These are phyloP conservation scores for Candolleomyces aberdarensis DNA, from an alignment of 768 basidiomycete species.

Conservation along the genomic window DNA sequence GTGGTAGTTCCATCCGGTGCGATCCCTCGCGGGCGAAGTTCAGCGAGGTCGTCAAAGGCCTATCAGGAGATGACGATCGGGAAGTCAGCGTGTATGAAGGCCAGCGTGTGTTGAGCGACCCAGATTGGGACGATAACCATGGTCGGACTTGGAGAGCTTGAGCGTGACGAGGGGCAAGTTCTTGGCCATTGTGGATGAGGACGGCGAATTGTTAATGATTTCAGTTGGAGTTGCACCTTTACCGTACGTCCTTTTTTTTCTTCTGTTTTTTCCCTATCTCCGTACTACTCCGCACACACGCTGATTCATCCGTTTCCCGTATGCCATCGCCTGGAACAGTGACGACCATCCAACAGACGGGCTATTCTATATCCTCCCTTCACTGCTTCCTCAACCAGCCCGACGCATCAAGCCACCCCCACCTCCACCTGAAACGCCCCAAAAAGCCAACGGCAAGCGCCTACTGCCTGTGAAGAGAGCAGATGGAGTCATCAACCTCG, in stretches of 20 bases:
- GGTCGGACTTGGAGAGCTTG: conserved; percentile 79
- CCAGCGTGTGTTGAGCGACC: conserved; percentile 82
- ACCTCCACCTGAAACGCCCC: conserved; percentile 40
- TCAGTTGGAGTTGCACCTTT: conserved; percentile 64
- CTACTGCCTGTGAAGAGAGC: conserved; percentile 52
- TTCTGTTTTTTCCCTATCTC: background rate
- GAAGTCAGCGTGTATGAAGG: conserved; percentile 87
- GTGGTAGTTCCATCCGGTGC: conserved; percentile 78
- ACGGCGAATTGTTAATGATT: conserved; percentile 70
- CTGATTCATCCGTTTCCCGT: background rate
- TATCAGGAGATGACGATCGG: conserved; percentile 56
- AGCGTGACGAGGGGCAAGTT: conserved; percentile 83
- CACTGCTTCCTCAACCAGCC: conserved; percentile 57
- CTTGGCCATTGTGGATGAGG: conserved; percentile 85
- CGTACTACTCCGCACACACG: background rate
- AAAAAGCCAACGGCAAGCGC: conserved; percentile 45
- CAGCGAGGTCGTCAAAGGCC: conserved; percentile 64
- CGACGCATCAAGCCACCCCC: conserved; percentile 37
- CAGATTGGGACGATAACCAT: conserved; percentile 90
- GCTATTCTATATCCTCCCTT: conserved; percentile 60
- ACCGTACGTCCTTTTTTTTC: conserved; percentile 54
- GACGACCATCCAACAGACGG: conserved; percentile 52
- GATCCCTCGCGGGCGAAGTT: conserved; percentile 70
- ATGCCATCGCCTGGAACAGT: conserved; percentile 28
- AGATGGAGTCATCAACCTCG: conserved; percentile 51